Conservation (phyloP, 306 rosid genomes). For the Castanea mollissima region DNA sequence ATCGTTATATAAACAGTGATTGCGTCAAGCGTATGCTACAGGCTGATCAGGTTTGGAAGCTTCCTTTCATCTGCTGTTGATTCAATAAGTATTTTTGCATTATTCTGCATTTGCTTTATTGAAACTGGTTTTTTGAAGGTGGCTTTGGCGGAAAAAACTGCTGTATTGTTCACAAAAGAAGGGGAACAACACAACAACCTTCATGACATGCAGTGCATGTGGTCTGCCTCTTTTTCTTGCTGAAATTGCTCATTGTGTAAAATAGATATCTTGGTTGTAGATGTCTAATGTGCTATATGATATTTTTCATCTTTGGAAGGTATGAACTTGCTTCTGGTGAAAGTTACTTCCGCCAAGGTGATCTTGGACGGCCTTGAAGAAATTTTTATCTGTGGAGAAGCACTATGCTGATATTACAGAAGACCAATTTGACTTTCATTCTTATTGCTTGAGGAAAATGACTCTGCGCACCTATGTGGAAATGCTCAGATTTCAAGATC, state of each 20-base stretch:
- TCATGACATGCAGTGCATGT: slow-evolving; percentile 99
- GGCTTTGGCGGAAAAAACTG: slow-evolving; percentile 94
- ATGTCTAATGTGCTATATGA: slow-evolving; percentile 20
- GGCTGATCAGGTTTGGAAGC: slow-evolving; percentile 82
- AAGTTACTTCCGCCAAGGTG: slow-evolving; percentile 92
- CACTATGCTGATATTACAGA: slow-evolving; percentile 96
- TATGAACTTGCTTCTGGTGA: slow-evolving; percentile 97
- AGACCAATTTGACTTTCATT: slow-evolving; percentile 98
- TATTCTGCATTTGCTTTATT: slow-evolving; percentile 18
- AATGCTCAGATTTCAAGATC: slow-evolving; percentile 98
- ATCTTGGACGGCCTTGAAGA: slow-evolving; percentile 89
- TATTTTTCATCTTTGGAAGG: slow-evolving; percentile 46
- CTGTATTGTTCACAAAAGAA: slow-evolving; percentile 94
- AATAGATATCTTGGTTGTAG: slow-evolving; percentile 6
- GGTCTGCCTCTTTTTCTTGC: slow-evolving; percentile 51
- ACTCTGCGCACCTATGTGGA: slow-evolving; percentile 91
- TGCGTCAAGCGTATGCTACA: slow-evolving; percentile 98
- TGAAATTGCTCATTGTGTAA: slow-evolving; percentile 15
- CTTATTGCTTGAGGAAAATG: slow-evolving; percentile 98
- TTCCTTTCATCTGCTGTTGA: neutral
- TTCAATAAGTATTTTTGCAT: slow-evolving; percentile 17
- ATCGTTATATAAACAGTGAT: slow-evolving; percentile 93
- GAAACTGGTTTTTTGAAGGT: slow-evolving; percentile 45
- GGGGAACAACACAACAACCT: slow-evolving; percentile 99
- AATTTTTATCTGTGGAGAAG: slow-evolving; percentile 91